Base-by-base conservation (phyloP, 2,329 filamentous ascomycete genomes). In the Lomentospora prolificans region DNA sequence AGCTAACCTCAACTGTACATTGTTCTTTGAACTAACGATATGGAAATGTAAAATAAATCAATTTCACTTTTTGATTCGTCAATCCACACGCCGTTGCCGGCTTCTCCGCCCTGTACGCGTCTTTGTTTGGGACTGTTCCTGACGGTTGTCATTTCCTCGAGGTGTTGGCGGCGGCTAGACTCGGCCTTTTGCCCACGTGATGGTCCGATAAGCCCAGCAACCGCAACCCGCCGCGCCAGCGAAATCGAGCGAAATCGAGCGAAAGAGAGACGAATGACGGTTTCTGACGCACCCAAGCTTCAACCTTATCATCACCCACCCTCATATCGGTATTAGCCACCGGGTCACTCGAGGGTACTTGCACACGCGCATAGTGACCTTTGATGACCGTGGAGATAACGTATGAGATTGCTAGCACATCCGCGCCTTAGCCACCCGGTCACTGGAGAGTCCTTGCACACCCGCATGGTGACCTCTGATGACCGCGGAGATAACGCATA, bases 231-330 rank as follows among this genome's bases (percentile, higher is more conserved):
- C 41, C 41, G 41, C 5, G 17, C 3, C 5, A n/a, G n/a, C 41
- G 5, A 4, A 19, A 12, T 22, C n/a, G 24, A 46, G 10, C 41
- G 24, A 4, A n/a, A 10, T 14, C 24, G 25, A 51, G 30, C 14
- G 24, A 14, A 27, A 51, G 27, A 27, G 27, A 31, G 51, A 44
- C 36, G n/a, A 5, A 17, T 41, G 36, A 41, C 8, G 7, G 30
- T 30, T 36, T 54, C 14, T 54, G 51, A 54, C 51, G 51, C 51
- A 41, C 22, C 14, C 28, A 33, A 53, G 31, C 33, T 39, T 27
- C 51, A 54, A 54, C 51, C 51, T 54, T 54, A 54, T 54, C 51
- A 54, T 54, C 51, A 46, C 36, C 2, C 33, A 19, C 25, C 10
- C 24, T 28, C 48, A 22, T 27, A 28, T 31, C 48, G 25, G 48